Base-by-base conservation (phyloP, 345 rosid genomes). In the Clausena lansium region DNA sequence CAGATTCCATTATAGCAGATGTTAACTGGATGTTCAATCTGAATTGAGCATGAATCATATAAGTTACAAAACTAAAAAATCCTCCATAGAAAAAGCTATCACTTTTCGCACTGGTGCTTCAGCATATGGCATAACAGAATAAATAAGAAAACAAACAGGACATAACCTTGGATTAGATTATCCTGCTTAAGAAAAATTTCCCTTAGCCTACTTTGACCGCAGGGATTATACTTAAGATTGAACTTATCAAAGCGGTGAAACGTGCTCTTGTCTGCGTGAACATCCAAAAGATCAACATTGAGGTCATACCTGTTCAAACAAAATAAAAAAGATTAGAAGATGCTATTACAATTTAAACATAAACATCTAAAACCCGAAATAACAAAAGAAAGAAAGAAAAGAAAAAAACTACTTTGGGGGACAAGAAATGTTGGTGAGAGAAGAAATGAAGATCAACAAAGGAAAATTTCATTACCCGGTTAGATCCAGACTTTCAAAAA, bases 151-250 rank as follows among this genome's bases (percentile, higher is more conserved):
- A 59, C 24, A 61, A 41, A n/a, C 41, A 72, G 73, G 28, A 24
- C 22, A 73, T 85, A 91, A 91, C 99, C 99, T 91, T 97, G 99
- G 77, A 97, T 91, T 65, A 97, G 98, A 87, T 97, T 97, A 73
- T 97, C 99, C 84, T 97, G 99, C 87, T 97, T 97, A 75, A 97
- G 98, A 86, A 97, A 97, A 80, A 97, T 97, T 83, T 97, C 99
- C 88, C 99, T 89, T 39, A 97, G 98, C 85, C 99, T 89, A 87
- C 99, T 97, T 85, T 97, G 99, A 74, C 99, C 99, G 75, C 99
- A 97, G 32, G 99, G 99, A 87, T 97, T 97, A 73, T 97, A 97
- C 89, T 97, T 97, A 19, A 97, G 97, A 79, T 97, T 97, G 85
- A 97, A 94, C 91, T 97, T 97, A 80, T 94, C 99, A 88, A 97